Conservation (phyloP, 2,329 filamentous ascomycete species). For the Chaetoscypha palmicola region DNA sequence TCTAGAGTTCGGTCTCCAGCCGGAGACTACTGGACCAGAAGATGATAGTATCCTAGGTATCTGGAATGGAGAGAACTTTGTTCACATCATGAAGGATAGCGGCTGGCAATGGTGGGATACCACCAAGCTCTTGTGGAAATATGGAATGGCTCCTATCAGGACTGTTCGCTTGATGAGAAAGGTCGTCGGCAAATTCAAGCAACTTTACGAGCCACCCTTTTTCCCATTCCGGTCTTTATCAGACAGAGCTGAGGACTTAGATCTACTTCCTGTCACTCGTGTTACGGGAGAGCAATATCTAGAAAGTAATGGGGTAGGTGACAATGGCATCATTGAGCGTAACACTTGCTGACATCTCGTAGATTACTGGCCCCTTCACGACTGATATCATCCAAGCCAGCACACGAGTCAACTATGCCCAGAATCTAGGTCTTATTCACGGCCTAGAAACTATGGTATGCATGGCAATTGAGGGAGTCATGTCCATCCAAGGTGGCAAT, state of each 20-base stretch:
- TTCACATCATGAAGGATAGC: conserved; percentile 55
- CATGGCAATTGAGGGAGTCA: conserved; percentile 79
- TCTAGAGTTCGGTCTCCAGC: conserved; percentile 60
- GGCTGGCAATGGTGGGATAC: conserved; percentile 71
- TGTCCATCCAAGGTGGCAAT: conserved; percentile 76
- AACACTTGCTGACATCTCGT: background rate
- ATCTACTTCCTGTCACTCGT: conserved; percentile 57
- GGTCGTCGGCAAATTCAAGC: conserved; percentile 66
- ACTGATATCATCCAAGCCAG: conserved; percentile 82
- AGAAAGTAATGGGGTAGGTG: conserved; percentile 49
- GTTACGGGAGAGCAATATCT: conserved; percentile 70
- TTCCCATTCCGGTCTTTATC: conserved; percentile 82
- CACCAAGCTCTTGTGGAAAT: conserved; percentile 75
- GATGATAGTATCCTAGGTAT: conserved; percentile 55
- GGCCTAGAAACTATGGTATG: conserved; percentile 83
- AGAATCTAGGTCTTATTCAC: conserved; percentile 80
- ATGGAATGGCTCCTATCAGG: conserved; percentile 70
- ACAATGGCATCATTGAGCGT: no score
- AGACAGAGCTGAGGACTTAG: conserved; percentile 58
- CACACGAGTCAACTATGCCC: conserved; percentile 91
- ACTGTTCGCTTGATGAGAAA: conserved; percentile 65
- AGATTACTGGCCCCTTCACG: conserved; percentile 60
- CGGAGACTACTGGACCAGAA: conserved; percentile 39
- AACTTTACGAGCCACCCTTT: conserved; percentile 70
- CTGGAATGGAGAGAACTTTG: conserved; percentile 75